Percentiles rank a stretch among this genome's conserved stretches.
These are phyloP conservation scores for Castanea crenata DNA, from an alignment of 306 rosid genomes.

Conservation along the genomic window DNA sequence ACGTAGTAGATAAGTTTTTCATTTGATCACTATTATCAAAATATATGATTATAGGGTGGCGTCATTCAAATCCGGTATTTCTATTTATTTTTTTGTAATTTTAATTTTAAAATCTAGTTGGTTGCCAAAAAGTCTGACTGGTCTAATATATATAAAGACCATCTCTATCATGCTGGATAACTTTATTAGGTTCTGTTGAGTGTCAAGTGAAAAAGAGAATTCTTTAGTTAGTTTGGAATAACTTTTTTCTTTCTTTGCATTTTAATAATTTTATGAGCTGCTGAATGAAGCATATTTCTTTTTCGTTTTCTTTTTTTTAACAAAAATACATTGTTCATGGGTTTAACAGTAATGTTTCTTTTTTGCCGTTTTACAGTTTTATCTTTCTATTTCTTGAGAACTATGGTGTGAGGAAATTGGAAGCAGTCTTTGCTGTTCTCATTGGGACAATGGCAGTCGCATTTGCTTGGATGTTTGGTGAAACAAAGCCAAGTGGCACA, in stretches of 20 bases:
- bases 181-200: neutral
- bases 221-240: neutral
- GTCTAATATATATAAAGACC: neutral
- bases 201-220: neutral
- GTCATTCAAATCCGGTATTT: neutral
- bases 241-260: neutral
- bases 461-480: slow-evolving; percentile 99
- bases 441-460: slow-evolving; percentile 85
- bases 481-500: slow-evolving; percentile 74
- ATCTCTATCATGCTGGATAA: neutral
- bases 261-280: neutral
- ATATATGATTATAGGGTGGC: neutral
- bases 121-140: neutral
- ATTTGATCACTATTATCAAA: neutral
- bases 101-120: neutral
- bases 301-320: neutral
- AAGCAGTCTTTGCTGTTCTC: slow-evolving; percentile 88
- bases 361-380: slow-evolving; percentile 54
- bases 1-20: neutral
- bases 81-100: neutral
- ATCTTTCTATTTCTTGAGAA: slow-evolving; percentile 91
- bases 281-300: neutral
- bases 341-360: slow-evolving; percentile 10
- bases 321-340: neutral
- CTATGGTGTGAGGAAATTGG: slow-evolving; percentile 95